These are phyloP conservation scores for Botrytis deweyae DNA, from an alignment of 2,329 filamentous ascomycete genomes.

Conservation along the genomic window DNA sequence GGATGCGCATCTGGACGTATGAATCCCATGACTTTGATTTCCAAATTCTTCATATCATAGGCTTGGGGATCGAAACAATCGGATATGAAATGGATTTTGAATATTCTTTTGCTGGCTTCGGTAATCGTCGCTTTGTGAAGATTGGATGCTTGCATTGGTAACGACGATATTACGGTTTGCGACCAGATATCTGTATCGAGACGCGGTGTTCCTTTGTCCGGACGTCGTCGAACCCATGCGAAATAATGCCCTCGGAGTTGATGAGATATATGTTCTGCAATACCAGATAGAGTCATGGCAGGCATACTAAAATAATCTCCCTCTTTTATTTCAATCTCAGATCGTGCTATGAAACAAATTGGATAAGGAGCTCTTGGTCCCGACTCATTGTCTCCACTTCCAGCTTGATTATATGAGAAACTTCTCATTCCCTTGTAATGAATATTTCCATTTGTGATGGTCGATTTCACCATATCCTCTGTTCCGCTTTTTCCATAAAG, in stretches of 20 bases:
- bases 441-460: conserved; percentile 41
- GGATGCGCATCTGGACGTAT: conserved; percentile 47
- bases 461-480: conserved; percentile 29
- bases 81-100: conserved; percentile 54
- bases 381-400: conserved; percentile 42
- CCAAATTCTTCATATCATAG: conserved; percentile 48
- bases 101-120: conserved; percentile 49
- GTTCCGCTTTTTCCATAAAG: conserved; percentile 40
- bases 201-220: conserved; percentile 24
- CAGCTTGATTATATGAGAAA: conserved; percentile 42
- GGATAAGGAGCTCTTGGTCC: conserved; percentile 57
- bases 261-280: conserved; percentile 53
- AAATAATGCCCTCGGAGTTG: conserved; percentile 62
- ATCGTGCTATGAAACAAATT: conserved; percentile 50
- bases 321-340: conserved; percentile 43
- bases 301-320: conserved; percentile 47
- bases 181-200: conserved; percentile 50
- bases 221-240: conserved; percentile 54
- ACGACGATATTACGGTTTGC: conserved; percentile 57
- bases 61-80: conserved; percentile 46
- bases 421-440: conserved; percentile 41
- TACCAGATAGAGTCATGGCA: conserved; percentile 53
- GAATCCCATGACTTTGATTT: conserved; percentile 60
- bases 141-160: conserved; percentile 47
- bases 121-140: conserved; percentile 35